Percentiles rank a stretch among this genome's conserved stretches.
Conservation (phyloP, 768 basidiomycete species). For the Lentinula detonsa region DNA sequence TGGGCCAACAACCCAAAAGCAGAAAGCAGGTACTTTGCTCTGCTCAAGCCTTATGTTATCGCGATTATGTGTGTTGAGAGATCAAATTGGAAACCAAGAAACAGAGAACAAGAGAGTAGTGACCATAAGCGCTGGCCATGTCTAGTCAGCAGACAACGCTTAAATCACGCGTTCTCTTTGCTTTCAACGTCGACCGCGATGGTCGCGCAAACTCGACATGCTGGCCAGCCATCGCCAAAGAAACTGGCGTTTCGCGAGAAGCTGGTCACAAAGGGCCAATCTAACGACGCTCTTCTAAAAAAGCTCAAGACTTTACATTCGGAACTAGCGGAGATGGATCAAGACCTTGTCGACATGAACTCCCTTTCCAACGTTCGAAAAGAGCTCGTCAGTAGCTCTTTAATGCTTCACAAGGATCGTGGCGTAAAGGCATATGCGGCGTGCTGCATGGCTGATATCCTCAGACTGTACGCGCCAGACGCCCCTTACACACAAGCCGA, state of each 20-base stretch:
- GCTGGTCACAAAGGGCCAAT: conserved; percentile 67
- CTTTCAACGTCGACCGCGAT: conserved; percentile 29
- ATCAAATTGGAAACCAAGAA: too few relatives aligned
- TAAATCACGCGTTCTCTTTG: conserved; percentile 36
- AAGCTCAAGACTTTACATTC: conserved; percentile 76
- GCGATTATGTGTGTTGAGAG: too few relatives aligned
- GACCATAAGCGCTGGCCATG: not conserved
- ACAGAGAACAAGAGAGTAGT: too few relatives aligned
- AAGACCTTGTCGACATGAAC: conserved; percentile 72
- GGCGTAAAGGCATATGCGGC: conserved; percentile 95
- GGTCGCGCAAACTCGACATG: conserved; percentile 72
- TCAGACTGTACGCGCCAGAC: conserved; percentile 92
- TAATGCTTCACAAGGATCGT: conserved; percentile 91
- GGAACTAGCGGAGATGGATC: conserved; percentile 79
- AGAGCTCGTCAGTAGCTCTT: conserved; percentile 72
- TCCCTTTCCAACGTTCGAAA: conserved; percentile 68
- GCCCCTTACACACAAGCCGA: conserved; percentile 90
- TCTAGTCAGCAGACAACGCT: conserved; percentile 19
- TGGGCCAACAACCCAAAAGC: too few relatives aligned
- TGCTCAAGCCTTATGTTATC: too few relatives aligned
- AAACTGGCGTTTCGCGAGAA: conserved; percentile 79
- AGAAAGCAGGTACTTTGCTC: too few relatives aligned
- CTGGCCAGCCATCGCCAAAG: conserved; percentile 43
- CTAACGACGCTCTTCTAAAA: conserved; percentile 80
- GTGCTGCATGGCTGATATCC: conserved; percentile 91